A percentile compares a stretch with the other conserved stretches of the same genome.
Evolutionary conservation across 768 basidiomycete species (phyloP).

Genomic region (Calocybe gangraenosa): DNA sequence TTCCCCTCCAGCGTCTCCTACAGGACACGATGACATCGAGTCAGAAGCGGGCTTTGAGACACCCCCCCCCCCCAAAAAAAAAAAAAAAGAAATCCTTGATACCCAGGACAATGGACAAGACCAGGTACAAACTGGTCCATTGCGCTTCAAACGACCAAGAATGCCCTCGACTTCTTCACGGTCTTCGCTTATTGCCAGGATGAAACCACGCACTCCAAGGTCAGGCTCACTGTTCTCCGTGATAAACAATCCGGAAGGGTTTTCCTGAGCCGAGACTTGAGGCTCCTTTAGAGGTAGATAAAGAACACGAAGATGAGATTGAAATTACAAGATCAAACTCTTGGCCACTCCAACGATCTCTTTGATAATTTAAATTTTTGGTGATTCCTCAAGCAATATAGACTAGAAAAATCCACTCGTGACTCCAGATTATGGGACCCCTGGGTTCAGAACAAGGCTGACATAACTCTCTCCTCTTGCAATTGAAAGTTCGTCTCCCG

Average conservation of each 20-base stretch:
- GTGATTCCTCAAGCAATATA: too few relatives aligned
- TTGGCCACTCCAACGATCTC: conserved; percentile 24
- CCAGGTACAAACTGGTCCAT: too few relatives aligned
- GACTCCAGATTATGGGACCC: too few relatives aligned
- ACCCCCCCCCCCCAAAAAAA: too few relatives aligned
- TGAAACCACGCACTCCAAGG: conserved; percentile 24
- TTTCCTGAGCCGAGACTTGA: conserved; percentile 2
- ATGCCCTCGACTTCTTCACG: conserved; percentile 12
- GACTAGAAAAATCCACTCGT: too few relatives aligned
- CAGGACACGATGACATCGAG: background rate
- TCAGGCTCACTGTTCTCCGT: conserved; percentile 11
- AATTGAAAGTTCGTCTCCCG: too few relatives aligned
- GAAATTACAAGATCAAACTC: background rate
- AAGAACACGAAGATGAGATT: conserved; percentile 2
- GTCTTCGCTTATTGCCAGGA: conserved; percentile 20
- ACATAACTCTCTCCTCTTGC: too few relatives aligned
- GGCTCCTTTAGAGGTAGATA: conserved; percentile 4
- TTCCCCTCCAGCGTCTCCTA: background rate
- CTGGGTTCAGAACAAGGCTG: too few relatives aligned
- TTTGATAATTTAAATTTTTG: too few relatives aligned
- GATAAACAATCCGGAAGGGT: background rate
- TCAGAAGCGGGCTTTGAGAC: background rate
- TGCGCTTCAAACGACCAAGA: background rate
- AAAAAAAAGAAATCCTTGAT: too few relatives aligned
- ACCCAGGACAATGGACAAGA: too few relatives aligned